phyloP scores from a whole-genome alignment of 1,284 basidiomycete species.

The Heliocybe sulcata region DNA sequence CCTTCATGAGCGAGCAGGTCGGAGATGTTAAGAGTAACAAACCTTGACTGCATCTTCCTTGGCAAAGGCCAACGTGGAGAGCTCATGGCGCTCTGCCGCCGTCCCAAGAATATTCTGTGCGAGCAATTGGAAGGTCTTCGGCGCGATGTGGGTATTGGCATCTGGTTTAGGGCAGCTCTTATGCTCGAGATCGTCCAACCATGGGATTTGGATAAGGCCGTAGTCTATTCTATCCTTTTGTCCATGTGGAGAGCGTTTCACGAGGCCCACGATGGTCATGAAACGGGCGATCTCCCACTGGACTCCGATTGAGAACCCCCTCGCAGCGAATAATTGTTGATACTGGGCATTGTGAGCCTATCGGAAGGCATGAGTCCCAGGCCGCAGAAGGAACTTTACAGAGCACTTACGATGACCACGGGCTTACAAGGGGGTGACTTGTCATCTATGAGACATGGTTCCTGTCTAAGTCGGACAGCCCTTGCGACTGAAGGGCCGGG shows the following conservation, averaged over 20 bases:
- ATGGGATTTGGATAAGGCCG: not conserved
- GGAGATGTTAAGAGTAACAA: not conserved
- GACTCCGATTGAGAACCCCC: not conserved
- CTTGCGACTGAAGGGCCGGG: not conserved
- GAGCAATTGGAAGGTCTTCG: not conserved
- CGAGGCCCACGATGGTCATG: not conserved
- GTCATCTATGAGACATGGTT: not conserved
- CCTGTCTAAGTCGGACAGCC: not conserved
- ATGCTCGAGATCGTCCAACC: not conserved
- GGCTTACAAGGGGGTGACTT: not conserved
- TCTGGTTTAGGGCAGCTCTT: not conserved
- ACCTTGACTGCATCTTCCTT: not conserved
- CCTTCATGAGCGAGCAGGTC: not conserved
- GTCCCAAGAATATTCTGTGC: not conserved
- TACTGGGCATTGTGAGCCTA: not conserved
- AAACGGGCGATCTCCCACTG: conserved; percentile 1
- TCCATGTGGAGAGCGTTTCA: not conserved
- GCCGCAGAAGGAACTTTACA: not conserved
- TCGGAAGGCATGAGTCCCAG: not conserved
- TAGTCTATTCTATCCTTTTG: not conserved
- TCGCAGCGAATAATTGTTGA: not conserved
- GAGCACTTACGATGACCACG: not conserved
- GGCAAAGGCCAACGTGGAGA: not conserved
- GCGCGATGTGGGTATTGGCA: not conserved
- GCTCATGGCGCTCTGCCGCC: not conserved